Base-by-base conservation (phyloP, 805 yeast genomes). In the Lachancea mirantina region DNA sequence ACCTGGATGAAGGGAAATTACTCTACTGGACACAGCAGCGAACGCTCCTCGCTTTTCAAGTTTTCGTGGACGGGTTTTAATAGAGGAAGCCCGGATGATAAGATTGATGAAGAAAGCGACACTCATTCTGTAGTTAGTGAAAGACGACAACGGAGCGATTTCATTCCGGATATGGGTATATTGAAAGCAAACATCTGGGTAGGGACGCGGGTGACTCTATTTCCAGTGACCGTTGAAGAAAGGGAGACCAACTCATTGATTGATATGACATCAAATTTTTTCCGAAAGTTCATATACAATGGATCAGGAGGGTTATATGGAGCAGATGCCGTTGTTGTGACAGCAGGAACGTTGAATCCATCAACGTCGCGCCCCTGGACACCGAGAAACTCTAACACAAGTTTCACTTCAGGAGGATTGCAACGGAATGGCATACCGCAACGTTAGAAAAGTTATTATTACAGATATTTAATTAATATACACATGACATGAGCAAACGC, bases 1-100 rank as follows among this genome's bases (percentile, higher is more conserved):
- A 65, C 71, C 3, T 67, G 78, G 3, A 47, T 78, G 24, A 59
- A 62, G 19, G 50, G 62, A 28, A 61, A 72, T 0, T 74, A 84
- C 83, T 68, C 74, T 13, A 83, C 83, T 1, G 40, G 62, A 52
- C 43, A 52, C 59, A 4, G 84, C 94, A 94, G 68, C 72, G 23
- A 61, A 14, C 26, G 36, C 4, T 32, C 36, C 60, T 33, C 49
- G 66, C 15, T 75, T 84, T 49, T 53, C 29, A 42, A 45, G 21
- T 49, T 53, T 30, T 46, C 65, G 49, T 41, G 70, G 69, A 41
- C 48, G n/a, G 53, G 50, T 6, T 52, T 47, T 34, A 45, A 35
- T 31, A 47, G 52, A 32, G 33, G 40, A 31, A 47, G 45, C n/a
- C 28, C 32, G 10, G 42, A 47, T 22, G 35, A 40, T 26, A 32